Conservation (phyloP, 139 green algal species). For the Chlamydomonas sp. region DNA sequence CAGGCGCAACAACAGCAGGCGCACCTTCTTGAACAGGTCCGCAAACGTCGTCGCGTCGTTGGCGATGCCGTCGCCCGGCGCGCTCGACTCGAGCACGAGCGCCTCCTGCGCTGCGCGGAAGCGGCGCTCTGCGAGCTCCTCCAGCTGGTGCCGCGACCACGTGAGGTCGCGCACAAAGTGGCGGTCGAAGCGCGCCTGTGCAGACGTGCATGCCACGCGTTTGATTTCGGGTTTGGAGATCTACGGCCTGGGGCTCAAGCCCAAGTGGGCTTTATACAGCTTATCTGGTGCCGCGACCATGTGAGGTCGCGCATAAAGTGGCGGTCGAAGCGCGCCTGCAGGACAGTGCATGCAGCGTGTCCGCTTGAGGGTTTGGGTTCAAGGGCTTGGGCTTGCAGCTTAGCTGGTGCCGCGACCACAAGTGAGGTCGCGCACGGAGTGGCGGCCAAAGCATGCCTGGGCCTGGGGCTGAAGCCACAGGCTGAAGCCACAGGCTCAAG, state of each 20-base stretch:
- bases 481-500: too few species aligned
- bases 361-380: too few species aligned
- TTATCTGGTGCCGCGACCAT: conserved; percentile 83
- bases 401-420: too few species aligned
- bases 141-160: conserved; percentile 83
- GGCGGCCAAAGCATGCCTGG: conserved; percentile 58
- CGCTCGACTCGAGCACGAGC: neutral
- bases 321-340: conserved; percentile 70
- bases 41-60: conserved; percentile 49
- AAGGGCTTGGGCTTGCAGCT: too few species aligned
- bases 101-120: conserved; percentile 65
- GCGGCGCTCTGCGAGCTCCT: conserved; percentile 79
- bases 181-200: conserved; percentile 66
- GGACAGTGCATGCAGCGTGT: too few species aligned
- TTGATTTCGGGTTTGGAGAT: conserved; percentile 3
- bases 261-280: too few species aligned
- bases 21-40: conserved; percentile 79
- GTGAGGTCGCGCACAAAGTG: conserved; percentile 84
- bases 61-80: neutral
- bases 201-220: neutral
- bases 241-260: too few species aligned
- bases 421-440: conserved; percentile 69
- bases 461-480: too few species aligned
- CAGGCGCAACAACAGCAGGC: neutral
- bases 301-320: conserved; percentile 84